Evolutionary conservation across 768 basidiomycete species (phyloP).

Genomic region (Paxillus ammoniavirescens): DNA sequence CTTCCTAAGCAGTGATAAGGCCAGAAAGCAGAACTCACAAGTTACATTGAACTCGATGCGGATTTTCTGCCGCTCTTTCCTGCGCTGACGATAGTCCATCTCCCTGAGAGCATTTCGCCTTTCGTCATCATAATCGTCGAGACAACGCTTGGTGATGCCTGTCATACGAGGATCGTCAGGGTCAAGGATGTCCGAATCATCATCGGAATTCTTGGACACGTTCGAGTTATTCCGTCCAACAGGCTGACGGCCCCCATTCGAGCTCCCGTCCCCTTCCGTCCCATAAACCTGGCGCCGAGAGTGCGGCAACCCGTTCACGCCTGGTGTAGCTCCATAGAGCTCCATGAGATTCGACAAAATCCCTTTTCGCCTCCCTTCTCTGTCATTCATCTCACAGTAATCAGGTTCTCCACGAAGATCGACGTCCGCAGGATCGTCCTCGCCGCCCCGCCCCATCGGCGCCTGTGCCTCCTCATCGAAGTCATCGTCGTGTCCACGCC

Average conservation of each 20-base stretch:
- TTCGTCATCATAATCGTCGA: conserved; percentile 60
- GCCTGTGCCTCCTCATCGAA: conserved; percentile 28
- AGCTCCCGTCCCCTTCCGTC: conserved; percentile 6
- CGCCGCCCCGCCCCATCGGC: conserved; percentile 1
- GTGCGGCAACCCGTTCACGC: conserved; percentile 22
- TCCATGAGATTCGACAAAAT: conserved; percentile 31
- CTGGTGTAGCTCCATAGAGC: conserved; percentile 24
- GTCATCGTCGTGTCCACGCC: conserved; percentile 10
- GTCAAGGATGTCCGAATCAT: conserved; percentile 56
- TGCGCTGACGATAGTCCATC: conserved; percentile 67
- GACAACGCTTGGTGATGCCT: conserved; percentile 46
- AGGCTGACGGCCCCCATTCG: conserved; percentile 4
- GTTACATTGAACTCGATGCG: conserved; percentile 76
- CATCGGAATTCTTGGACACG: conserved; percentile 35
- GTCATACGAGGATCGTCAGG: conserved; percentile 73
- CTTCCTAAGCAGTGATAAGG: conserved; percentile 1
- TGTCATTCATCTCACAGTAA: conserved; percentile 19
- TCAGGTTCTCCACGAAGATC: conserved; percentile 9
- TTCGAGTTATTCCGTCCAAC: conserved; percentile 41
- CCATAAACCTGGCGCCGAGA: conserved; percentile 24
- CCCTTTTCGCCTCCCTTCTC: conserved; percentile 25
- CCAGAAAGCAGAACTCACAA: conserved; percentile 41
- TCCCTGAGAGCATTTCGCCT: conserved; percentile 58
- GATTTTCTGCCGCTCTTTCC: conserved; percentile 62
- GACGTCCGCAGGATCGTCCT: conserved; percentile 19